Evolutionary conservation across 495 filamentous ascomycete species (phyloP), one percentile per base, ranked within the genome.

Genomic region (Hyaloscypha variabilis): DNA sequence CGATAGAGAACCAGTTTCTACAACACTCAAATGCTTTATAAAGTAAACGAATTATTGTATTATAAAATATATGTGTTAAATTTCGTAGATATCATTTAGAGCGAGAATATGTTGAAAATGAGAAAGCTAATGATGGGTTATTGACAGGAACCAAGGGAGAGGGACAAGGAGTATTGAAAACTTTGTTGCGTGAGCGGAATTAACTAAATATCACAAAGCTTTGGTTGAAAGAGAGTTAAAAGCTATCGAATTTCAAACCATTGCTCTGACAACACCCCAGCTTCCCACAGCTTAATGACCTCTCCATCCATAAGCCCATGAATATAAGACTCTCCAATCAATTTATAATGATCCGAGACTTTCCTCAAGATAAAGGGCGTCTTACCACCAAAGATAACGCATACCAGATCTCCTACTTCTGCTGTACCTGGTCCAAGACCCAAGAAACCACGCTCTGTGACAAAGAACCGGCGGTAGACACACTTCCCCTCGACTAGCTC

Each of bases 271-370:
- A 61, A 51, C 42, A 51, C 49, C n/a, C 58, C 58, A n/a, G 29
- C 58, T 19, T 61, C 34, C 39, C 19, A 14, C 23, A 21, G 25
- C 36, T 17, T 2, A 2, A 66, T 11, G 0, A 49, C 57, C 26
- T 66, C 63, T 28, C 64, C 64, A 28, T 62, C n/a, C 64, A 62
- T 67, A 24, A 62, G 46, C 8, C 58, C 71, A 30, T 73, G 63
- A 17, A 73, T 54, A 56, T 73, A 71, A 2, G 53, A 51, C 59
- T 67, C 68, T 23, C 69, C 71, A 28, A 71, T 58, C 2, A 73
- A 36, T 39, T 25, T 34, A 30, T 52, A 73, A 6, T 54, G 34
- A 24, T 50, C 57, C 6, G 49, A 23, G 30, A 59, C 36, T 11
- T 55, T 64, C 23, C 71, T 49, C 1, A 73, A 36, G 6, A 71